Evolutionary conservation across 192 early-diverging fungal species (phyloP), one percentile per base, ranked within the genome.

Genomic region (Oehlia diaphana): DNA sequence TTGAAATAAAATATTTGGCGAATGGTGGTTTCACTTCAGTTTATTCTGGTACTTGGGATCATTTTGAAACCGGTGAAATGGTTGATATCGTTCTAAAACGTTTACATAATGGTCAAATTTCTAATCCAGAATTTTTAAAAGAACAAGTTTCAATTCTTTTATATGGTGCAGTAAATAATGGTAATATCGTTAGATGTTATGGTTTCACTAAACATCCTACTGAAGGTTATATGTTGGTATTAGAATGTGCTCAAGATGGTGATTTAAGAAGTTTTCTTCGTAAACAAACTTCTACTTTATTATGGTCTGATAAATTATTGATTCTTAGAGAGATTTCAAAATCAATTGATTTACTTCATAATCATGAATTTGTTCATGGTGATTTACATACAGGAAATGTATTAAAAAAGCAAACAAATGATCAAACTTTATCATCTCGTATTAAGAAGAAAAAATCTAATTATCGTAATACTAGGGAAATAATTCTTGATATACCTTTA

Each of bases 211-310:
- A 31, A 53, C 71, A 72, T 28, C 71, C 71, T 26, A 72, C 71
- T 13, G 71, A 72, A 50, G 71, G 71, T 26, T 72, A 72, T 50
- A 72, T 72, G 71, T 50, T 72, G 6, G 71, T 72, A 53, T 28
- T 72, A 8, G 71, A 72, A 50, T 28, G 7, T 31, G 71, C 44
- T 31, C 42, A 72, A 12, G 71, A 72, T 50, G 71, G 71, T 72
- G 47, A 72, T 49, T 16, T 72, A 7, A 33, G 71, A 39, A n/a
- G 71, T 13, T 72, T 31, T 53, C 23, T 72, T 16, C 19, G 23
- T 31, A n/a, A 1, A 72, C 21, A 72, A 31, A 10, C 23, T 72
- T 69, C 67, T 9, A n/a, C 28, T 42, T 72, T 72, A 31, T 23
- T 50, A 26, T 72, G 71, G 71, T 26, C 26, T 1, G 71, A 72